Base-by-base conservation (phyloP, 345 rosid species). In the Populus alba region DNA sequence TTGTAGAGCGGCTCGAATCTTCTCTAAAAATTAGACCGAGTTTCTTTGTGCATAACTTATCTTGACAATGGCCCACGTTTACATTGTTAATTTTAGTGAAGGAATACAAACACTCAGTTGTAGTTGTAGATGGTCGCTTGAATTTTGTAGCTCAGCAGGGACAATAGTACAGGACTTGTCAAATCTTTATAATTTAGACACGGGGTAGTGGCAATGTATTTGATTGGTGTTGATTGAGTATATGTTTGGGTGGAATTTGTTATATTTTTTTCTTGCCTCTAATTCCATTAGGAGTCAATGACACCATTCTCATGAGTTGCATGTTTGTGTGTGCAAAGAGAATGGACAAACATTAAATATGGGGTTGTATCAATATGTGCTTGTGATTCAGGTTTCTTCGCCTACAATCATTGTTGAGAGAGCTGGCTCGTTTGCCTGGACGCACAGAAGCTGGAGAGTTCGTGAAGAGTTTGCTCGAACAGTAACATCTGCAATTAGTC, bases 351-450 rank as follows among this genome's bases (percentile, higher is more conserved):
- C 20, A 27, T n/a, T 63, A 17, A 41, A 43, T 43, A 43, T 41
- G 23, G 23, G 39, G 75, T 68, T 63, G 0, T 68, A 81, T 71
- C 71, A 45, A 18, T 74, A 45, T 75, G 38, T 76, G 55, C 79
- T 53, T 43, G 3, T 70, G 66, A 75, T 84, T 55, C 85, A 95
- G 99, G 97, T 96, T 84, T 96, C 99, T 75, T 96, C 98, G 67
- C 99, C 99, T 2, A 96, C 99, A 23, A 92, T 96, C 78, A 89
- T 96, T 68, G 98, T 94, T 15, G 99, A 96, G 86, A 89, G 99
- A 87, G 97, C 99, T 3, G 99, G 99, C 68, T 92, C 98, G 17
- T 91, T 84, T 90, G 99, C 97, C 72, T 94, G 99, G 99, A 78
- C 88, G 37, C 97, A 96, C 85, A 92, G 75, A 87, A 96, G 98